These are phyloP conservation scores for Phycomyces blakesleeanus DNA, from an alignment of 192 early-diverging fungal species.

Conservation along the genomic window DNA sequence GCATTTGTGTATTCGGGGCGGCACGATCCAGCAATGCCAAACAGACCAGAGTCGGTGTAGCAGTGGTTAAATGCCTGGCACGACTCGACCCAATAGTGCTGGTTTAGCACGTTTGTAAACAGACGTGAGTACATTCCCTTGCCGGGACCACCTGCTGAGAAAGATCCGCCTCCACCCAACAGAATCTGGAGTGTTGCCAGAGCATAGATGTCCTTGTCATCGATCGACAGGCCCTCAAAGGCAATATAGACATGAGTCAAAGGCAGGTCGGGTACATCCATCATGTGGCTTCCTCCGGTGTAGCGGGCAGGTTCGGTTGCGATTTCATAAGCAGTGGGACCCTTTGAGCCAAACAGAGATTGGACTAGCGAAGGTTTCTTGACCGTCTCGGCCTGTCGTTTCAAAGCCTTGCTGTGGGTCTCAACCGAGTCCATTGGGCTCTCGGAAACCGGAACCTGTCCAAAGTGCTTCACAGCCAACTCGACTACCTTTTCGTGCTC, in stretches of 20 bases:
- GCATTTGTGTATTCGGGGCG: conserved; percentile 70
- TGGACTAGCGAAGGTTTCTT: conserved; percentile 18
- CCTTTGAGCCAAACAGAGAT: conserved; percentile 25
- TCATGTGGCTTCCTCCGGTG: conserved; percentile 77
- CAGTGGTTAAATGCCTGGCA: conserved; percentile 91
- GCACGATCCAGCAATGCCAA: conserved; percentile 89
- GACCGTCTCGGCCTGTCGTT: conserved; percentile 26
- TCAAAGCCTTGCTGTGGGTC: conserved; percentile 16
- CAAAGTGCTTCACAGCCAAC: conserved; percentile 71
- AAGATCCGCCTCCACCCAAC: conserved; percentile 94
- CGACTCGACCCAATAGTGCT: conserved; percentile 90
- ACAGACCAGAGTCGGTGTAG: conserved; percentile 87
- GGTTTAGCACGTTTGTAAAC: conserved; percentile 92
- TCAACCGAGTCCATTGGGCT: conserved; percentile 22
- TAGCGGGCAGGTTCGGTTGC: conserved; percentile 61
- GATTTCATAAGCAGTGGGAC: conserved; percentile 14
- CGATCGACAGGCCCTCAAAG: conserved; percentile 79
- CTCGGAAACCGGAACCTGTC: conserved; percentile 47
- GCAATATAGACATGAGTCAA: conserved; percentile 89
- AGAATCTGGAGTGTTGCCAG: conserved; percentile 86
- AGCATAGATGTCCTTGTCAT: conserved; percentile 88
- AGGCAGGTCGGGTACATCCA: conserved; percentile 57
- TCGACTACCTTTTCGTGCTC: conserved; percentile 80
- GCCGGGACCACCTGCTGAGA: conserved; percentile 95
- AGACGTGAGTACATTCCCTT: conserved; percentile 99